Percentiles rank a stretch among this genome's conserved stretches.
Conservation (phyloP, 176 grass and related monocot genomes). For the Oryza punctata region DNA sequence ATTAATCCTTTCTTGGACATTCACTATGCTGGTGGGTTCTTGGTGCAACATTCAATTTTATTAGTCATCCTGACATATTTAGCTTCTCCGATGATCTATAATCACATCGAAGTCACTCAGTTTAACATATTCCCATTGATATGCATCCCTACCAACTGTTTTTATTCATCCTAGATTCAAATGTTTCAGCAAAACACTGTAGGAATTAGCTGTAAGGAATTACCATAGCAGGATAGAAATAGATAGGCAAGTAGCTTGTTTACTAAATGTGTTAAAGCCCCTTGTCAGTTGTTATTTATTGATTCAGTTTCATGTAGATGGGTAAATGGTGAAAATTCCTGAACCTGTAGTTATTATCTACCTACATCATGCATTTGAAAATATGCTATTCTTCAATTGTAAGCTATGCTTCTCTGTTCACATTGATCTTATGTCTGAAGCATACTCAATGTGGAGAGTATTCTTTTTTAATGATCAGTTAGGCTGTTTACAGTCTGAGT, state of each 20-base stretch:
- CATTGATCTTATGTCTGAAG: conserved; percentile 20
- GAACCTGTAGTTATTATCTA: not conserved
- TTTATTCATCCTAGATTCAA: not conserved
- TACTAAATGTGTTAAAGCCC: not conserved
- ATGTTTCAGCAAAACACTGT: not conserved
- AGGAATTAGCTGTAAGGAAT: not conserved
- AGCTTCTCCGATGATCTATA: conserved; percentile 26
- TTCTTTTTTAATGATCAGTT: not conserved
- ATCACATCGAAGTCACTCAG: conserved; percentile 7
- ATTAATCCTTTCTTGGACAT: conserved; percentile 86
- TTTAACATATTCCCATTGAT: conserved; percentile 2
- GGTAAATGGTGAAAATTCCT: not conserved
- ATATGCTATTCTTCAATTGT: not conserved
- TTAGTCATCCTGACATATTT: conserved; percentile 17
- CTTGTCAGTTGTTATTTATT: not conserved
- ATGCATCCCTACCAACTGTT: not conserved
- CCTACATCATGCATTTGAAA: not conserved
- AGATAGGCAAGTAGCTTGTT: conserved; percentile 16
- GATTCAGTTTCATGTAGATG: not conserved
- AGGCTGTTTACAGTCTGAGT: conserved; percentile 6
- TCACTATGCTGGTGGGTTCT: conserved; percentile 85
- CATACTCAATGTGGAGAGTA: not conserved
- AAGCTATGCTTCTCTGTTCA: not conserved
- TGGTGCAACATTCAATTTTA: conserved; percentile 25
- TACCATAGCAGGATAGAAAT: not conserved